phyloP scores from a whole-genome alignment of 352 stramenopile species.

The Phytopythium kandeliae region DNA sequence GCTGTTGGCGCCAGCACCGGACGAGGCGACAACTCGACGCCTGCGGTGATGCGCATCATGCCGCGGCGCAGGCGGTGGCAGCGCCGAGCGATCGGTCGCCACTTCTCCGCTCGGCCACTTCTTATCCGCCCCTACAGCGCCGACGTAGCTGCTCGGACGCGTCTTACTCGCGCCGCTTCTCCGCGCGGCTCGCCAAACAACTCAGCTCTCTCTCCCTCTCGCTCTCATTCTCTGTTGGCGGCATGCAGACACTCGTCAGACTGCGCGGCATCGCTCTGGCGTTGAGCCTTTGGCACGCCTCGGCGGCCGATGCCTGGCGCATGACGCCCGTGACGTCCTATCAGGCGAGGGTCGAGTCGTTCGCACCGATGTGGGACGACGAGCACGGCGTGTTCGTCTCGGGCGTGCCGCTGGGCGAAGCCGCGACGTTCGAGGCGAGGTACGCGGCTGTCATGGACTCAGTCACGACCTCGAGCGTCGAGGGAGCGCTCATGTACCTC shows the following conservation, averaged over 20 bases:
- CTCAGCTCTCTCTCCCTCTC: too few species aligned
- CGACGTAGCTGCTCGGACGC: too few species aligned
- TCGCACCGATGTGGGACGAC: conserved; percentile 40
- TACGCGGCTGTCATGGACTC: conserved; percentile 53
- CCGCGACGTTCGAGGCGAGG: conserved; percentile 34
- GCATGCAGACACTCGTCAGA: background rate
- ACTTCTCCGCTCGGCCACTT: background rate
- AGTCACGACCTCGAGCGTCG: conserved; percentile 62
- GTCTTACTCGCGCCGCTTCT: too few species aligned
- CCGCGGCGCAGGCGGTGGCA: too few species aligned
- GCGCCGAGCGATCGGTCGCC: too few species aligned
- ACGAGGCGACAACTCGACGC: background rate
- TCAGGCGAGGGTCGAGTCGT: conserved; percentile 54
- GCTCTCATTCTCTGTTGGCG: too few species aligned
- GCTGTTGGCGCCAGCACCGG: conserved; percentile 2
- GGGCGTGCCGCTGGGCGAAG: conserved; percentile 9
- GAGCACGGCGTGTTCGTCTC: conserved; percentile 44
- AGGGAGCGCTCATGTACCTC: conserved; percentile 65
- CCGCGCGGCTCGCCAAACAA: too few species aligned
- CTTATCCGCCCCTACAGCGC: background rate
- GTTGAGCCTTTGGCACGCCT: too few species aligned
- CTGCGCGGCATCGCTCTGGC: background rate
- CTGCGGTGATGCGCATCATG: too few species aligned
- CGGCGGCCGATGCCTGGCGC: conserved; percentile 17
- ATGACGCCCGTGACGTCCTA: conserved; percentile 48